Conservation (phyloP, 345 rosid genomes). For the Salix dunnii region DNA sequence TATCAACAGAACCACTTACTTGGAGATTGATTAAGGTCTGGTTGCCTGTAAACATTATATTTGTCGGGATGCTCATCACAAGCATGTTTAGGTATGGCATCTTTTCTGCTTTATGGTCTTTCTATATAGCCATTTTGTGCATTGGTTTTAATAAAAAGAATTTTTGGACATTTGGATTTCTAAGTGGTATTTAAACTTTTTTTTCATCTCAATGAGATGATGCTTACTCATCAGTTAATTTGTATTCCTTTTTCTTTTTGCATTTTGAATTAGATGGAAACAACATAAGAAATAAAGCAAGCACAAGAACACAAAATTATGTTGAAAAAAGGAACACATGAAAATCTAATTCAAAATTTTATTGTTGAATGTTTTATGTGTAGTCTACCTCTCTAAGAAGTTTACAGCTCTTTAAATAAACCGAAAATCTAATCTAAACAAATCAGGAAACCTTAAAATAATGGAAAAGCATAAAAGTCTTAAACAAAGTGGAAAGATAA, state of each 20-base stretch:
- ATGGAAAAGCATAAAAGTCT: too few species aligned
- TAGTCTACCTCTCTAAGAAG: too few species aligned
- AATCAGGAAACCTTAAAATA: too few species aligned
- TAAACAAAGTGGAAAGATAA: too few species aligned
- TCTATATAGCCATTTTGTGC: not conserved
- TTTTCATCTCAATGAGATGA: not conserved
- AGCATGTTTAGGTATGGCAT: slow-evolving; percentile 92
- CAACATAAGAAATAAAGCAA: too few species aligned
- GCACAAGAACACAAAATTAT: too few species aligned
- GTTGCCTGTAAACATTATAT: slow-evolving; percentile 91
- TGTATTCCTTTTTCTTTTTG: not conserved
- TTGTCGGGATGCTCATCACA: slow-evolving; percentile 96
- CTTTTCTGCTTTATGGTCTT: not conserved
- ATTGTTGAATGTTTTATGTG: too few species aligned
- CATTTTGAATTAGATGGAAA: not conserved
- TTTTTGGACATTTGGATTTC: not conserved
- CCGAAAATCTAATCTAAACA: too few species aligned
- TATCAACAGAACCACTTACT: slow-evolving; percentile 84
- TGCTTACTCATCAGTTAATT: not conserved
- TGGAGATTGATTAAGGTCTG: slow-evolving; percentile 83
- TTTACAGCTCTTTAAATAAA: too few species aligned
- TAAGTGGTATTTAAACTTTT: not conserved
- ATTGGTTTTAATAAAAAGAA: not conserved
- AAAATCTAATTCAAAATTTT: too few species aligned
- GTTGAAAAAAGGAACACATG: too few species aligned